Conservation (phyloP, 2,329 filamentous ascomycete genomes). For the Fusarium sp. region DNA sequence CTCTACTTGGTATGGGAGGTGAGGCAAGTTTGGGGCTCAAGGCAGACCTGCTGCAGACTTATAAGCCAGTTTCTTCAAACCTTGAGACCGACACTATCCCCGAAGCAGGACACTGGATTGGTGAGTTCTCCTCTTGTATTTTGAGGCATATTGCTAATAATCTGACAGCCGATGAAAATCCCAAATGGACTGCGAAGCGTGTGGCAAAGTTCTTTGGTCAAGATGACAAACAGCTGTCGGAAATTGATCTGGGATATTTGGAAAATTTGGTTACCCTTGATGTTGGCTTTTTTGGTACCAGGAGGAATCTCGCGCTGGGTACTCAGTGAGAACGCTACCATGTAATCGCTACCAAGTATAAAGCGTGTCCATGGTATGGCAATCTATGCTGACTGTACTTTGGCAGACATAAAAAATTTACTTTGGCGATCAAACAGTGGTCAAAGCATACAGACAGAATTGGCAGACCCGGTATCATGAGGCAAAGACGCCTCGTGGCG, state of each 20-base stretch:
- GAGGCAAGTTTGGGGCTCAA: slow-evolving; percentile 46
- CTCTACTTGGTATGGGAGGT: slow-evolving; percentile 46
- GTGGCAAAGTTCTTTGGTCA: slow-evolving; percentile 36
- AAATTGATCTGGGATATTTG: slow-evolving; percentile 37
- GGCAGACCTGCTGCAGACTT: slow-evolving; percentile 8
- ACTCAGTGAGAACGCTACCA: background rate
- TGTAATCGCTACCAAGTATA: background rate
- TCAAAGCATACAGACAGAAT: too few relatives aligned
- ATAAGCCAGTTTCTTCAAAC: slow-evolving; percentile 25
- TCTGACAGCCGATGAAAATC: slow-evolving; percentile 45
- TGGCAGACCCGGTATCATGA: too few relatives aligned
- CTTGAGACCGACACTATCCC: slow-evolving; percentile 43
- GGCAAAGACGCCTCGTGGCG: background rate
- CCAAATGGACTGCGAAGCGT: slow-evolving; percentile 39
- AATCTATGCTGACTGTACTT: too few relatives aligned
- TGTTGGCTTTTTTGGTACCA: slow-evolving; percentile 32
- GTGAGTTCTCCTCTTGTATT: background rate
- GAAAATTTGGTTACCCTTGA: slow-evolving; percentile 38
- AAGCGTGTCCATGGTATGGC: too few relatives aligned
- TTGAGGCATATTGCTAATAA: background rate
- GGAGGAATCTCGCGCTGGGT: slow-evolving; percentile 5
- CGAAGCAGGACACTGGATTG: slow-evolving; percentile 49
- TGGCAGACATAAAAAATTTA: too few relatives aligned
- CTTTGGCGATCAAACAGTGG: too few relatives aligned
- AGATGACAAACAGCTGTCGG: slow-evolving; percentile 8